Evolutionary conservation across 2,329 filamentous ascomycete species (phyloP).

Genomic region (Exophiala alcalophila): DNA sequence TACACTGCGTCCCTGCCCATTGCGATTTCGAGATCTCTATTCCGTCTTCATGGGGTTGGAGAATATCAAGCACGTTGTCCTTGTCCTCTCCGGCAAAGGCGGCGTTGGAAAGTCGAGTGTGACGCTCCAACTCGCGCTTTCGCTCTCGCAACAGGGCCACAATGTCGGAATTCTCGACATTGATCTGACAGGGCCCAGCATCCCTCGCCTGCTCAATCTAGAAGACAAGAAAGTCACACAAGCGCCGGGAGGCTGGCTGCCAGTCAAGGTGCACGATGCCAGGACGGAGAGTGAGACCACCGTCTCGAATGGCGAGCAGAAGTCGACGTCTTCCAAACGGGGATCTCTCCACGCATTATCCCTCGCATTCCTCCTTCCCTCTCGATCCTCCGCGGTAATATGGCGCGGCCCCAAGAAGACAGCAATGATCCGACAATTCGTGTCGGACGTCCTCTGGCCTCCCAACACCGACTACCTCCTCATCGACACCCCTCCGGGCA

Average conservation of each 20-base stretch:
- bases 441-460: conserved; percentile 85
- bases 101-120: conserved; percentile 97
- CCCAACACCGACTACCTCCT: conserved; percentile 82
- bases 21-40: neutral
- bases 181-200: conserved; percentile 92
- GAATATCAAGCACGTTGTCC: conserved; percentile 24
- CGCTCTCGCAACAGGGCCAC: conserved; percentile 77
- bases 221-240: conserved; percentile 88
- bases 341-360: conserved; percentile 71
- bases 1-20: too few species aligned
- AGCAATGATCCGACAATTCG: conserved; percentile 95
- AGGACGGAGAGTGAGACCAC: neutral
- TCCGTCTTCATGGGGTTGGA: conserved; percentile 28
- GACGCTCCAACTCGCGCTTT: conserved; percentile 92
- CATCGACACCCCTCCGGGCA: conserved; percentile 94
- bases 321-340: conserved; percentile 7
- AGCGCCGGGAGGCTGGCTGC: conserved; percentile 86
- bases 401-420: conserved; percentile 99
- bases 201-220: conserved; percentile 89
- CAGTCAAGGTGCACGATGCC: conserved; percentile 74
- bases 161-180: conserved; percentile 94
- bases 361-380: conserved; percentile 81
- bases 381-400: conserved; percentile 85
- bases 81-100: conserved; percentile 90
- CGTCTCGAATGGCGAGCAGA: conserved; percentile 1